These are phyloP conservation scores for Skeletonema marinoi DNA, from an alignment of 108 stramenopile species.

Conservation along the genomic window DNA sequence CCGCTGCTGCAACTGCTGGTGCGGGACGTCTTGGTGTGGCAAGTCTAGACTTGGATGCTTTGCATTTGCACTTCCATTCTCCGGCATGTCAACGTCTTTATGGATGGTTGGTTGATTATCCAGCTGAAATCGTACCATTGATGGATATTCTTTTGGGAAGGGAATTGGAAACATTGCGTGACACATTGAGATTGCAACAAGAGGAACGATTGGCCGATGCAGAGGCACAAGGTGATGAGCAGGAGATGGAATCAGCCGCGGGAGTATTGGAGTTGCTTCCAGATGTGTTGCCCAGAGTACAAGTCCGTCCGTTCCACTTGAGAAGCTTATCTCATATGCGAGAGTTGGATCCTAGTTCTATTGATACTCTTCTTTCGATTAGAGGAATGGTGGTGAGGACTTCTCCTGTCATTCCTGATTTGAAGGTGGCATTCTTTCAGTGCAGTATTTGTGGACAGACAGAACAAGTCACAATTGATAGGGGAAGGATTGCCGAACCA, in stretches of 20 bases:
- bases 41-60: slow-evolving; percentile 91
- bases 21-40: slow-evolving; percentile 43
- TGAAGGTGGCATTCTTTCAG: slow-evolving; percentile 94
- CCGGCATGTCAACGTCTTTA: slow-evolving; percentile 86
- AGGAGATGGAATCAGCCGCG: slow-evolving; percentile 14
- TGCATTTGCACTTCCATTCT: slow-evolving; percentile 89
- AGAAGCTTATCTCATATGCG: slow-evolving; percentile 83
- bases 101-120: slow-evolving; percentile 92
- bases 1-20: slow-evolving; percentile 23
- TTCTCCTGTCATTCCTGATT: slow-evolving; percentile 95
- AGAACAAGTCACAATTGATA: slow-evolving; percentile 89
- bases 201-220: slow-evolving; percentile 39
- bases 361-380: slow-evolving; percentile 91
- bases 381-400: slow-evolving; percentile 96
- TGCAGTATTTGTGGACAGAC: slow-evolving; percentile 88
- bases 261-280: slow-evolving; percentile 35
- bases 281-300: slow-evolving; percentile 61
- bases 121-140: slow-evolving; percentile 94
- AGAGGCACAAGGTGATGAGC: slow-evolving; percentile 34
- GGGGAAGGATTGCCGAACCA: slow-evolving; percentile 95
- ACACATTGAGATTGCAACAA: slow-evolving; percentile 24
- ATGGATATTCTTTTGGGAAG: slow-evolving; percentile 90
- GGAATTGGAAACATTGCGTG: slow-evolving; percentile 62
- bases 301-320: slow-evolving; percentile 95
- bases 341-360: slow-evolving; percentile 90